Evolutionary conservation across 2,329 filamentous ascomycete genomes (phyloP).

Genomic region (Apiospora hydei): DNA sequence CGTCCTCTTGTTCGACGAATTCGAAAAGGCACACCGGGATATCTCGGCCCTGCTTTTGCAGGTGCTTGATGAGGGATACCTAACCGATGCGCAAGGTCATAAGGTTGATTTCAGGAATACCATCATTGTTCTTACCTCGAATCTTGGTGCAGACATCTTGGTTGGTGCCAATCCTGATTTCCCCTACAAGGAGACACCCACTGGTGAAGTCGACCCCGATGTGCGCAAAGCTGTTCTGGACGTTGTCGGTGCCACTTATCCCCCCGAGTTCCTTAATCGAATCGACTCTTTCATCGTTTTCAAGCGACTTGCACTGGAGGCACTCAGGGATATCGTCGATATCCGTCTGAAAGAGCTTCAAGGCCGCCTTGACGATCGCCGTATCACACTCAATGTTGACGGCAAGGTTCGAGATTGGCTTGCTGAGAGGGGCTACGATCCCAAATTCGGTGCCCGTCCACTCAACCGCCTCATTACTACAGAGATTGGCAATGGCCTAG

Average conservation of each 20-base stretch:
- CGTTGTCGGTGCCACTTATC: conserved; percentile 76
- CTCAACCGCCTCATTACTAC: conserved; percentile 90
- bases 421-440: conserved; percentile 88
- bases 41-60: conserved; percentile 92
- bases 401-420: conserved; percentile 83
- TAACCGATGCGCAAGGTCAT: conserved; percentile 94
- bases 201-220: conserved; percentile 74
- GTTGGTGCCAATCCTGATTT: conserved; percentile 75
- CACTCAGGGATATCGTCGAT: conserved; percentile 90
- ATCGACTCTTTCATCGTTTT: conserved; percentile 98
- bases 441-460: conserved; percentile 88
- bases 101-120: conserved; percentile 98
- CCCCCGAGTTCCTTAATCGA: conserved; percentile 95
- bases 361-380: conserved; percentile 79
- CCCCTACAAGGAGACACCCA: conserved; percentile 66
- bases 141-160: conserved; percentile 90
- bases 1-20: conserved; percentile 94
- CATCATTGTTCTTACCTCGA: conserved; percentile 94
- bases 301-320: conserved; percentile 79
- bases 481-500: conserved; percentile 86
- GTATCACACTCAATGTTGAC: conserved; percentile 78
- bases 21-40: conserved; percentile 96
- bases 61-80: conserved; percentile 93
- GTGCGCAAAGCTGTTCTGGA: conserved; percentile 87
- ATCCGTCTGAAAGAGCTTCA: conserved; percentile 89